Conservation (phyloP, 202 grass and related monocot genomes). For the Elaeis oleifera region DNA sequence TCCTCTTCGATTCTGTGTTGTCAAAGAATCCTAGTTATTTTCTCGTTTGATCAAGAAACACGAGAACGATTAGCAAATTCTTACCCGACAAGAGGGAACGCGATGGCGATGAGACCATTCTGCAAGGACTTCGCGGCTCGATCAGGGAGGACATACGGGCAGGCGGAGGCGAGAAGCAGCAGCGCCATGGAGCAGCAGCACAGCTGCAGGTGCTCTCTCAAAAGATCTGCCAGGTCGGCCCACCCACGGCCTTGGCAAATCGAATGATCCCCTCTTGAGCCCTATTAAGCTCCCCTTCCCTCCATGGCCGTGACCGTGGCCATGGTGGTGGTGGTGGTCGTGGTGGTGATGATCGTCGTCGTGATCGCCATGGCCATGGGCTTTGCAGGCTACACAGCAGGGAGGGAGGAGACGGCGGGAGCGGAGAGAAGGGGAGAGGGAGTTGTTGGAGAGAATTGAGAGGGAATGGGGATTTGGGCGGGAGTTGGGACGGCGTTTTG, state of each 20-base stretch:
- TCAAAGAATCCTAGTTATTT: background rate
- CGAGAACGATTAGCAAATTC: background rate
- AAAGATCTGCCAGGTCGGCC: constrained; percentile 53
- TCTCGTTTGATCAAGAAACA: background rate
- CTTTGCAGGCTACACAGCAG: constrained; percentile 30
- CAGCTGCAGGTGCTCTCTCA: constrained; percentile 72
- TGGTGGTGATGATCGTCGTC: too few relatives aligned
- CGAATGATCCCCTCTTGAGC: constrained; percentile 43
- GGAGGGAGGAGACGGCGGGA: constrained; percentile 1
- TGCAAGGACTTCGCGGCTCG: constrained; percentile 33
- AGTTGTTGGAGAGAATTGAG: too few relatives aligned
- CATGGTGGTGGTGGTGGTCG: constrained; percentile 22
- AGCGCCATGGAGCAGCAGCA: constrained; percentile 87
- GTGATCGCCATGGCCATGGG: constrained; percentile 13
- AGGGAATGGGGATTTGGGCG: too few relatives aligned
- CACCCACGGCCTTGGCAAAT: constrained; percentile 71
- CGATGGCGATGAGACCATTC: constrained; percentile 55
- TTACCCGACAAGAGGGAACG: constrained; percentile 96
- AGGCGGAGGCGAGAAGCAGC: constrained; percentile 55
- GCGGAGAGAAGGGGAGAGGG: background rate
- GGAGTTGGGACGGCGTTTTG: too few relatives aligned
- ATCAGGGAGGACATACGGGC: constrained; percentile 39
- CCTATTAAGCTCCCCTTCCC: constrained; percentile 13
- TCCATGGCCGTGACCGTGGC: constrained; percentile 22
- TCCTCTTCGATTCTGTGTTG: background rate